phyloP scores from a whole-genome alignment of 1,284 basidiomycete genomes.

The Fomes fomentarius region DNA sequence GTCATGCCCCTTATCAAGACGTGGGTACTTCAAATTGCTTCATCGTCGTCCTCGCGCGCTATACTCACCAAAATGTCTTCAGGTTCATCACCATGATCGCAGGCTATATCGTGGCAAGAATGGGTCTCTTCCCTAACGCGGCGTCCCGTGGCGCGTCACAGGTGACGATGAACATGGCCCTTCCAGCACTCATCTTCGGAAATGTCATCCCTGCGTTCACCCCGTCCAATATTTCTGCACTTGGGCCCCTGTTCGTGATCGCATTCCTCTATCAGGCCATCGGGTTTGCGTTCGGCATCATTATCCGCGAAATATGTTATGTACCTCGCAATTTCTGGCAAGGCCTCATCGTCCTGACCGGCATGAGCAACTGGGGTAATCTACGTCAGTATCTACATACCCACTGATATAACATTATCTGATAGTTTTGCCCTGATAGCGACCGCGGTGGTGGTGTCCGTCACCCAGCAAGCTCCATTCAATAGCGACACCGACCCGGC shows the following conservation, averaged over 20 bases:
- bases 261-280: slow-evolving; percentile 39
- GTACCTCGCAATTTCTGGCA: slow-evolving; percentile 47
- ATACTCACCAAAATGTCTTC: not conserved
- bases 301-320: slow-evolving; percentile 43
- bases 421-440: slow-evolving; percentile 30
- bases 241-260: slow-evolving; percentile 41
- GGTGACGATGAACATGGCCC: slow-evolving; percentile 42
- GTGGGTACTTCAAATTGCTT: not conserved
- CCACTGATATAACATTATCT: too few relatives aligned
- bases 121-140: slow-evolving; percentile 38
- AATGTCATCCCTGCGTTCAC: slow-evolving; percentile 46
- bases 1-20: slow-evolving; percentile 2
- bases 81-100: slow-evolving; percentile 40
- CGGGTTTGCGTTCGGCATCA: slow-evolving; percentile 36
- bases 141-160: slow-evolving; percentile 42
- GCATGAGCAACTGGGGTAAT: slow-evolving; percentile 55
- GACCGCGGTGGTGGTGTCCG: slow-evolving; percentile 50
- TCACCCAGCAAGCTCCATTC: slow-evolving; percentile 49
- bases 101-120: slow-evolving; percentile 38
- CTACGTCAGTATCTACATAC: slow-evolving; percentile 30
- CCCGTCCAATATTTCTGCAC: slow-evolving; percentile 38
- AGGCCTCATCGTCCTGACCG: slow-evolving; percentile 40
- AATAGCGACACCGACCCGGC: slow-evolving; percentile 46
- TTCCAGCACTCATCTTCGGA: slow-evolving; percentile 44
- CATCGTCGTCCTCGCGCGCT: not conserved